Evolutionary conservation across 768 basidiomycete species (phyloP).

Genomic region (Macrolepiota albuminosa): DNA sequence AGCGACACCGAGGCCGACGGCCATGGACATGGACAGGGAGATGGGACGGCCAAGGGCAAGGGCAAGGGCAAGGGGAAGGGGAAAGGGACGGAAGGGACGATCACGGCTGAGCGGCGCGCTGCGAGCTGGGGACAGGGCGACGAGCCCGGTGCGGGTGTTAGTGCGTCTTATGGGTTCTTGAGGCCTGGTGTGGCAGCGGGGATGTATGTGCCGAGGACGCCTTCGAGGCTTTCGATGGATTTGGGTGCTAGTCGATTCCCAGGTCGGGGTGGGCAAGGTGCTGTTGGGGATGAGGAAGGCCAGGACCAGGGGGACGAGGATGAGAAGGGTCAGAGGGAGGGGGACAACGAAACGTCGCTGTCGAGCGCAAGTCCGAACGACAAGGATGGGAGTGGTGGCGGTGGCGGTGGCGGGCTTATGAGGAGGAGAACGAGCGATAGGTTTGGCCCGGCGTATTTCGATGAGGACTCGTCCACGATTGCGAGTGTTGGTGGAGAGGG

Average conservation of each 20-base stretch:
- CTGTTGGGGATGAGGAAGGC: background rate
- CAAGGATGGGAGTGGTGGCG: conserved; percentile 1
- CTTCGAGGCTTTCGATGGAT: conserved; percentile 12
- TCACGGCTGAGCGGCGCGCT: conserved; percentile 50
- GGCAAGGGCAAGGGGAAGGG: background rate
- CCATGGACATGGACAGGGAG: background rate
- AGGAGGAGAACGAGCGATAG: background rate
- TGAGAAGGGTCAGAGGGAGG: background rate
- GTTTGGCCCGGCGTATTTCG: conserved; percentile 27
- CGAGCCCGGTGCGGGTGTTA: conserved; percentile 28
- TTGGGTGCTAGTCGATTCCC: background rate
- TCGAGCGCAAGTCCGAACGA: background rate
- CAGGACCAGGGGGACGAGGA: background rate
- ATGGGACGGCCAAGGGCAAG: no score
- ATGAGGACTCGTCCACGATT: conserved; percentile 49
- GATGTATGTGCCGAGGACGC: conserved; percentile 14
- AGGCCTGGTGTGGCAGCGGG: conserved; percentile 32
- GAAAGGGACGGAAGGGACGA: conserved; percentile 5
- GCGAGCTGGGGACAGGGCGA: conserved; percentile 61
- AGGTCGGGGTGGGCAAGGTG: no score
- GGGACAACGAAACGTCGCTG: background rate
- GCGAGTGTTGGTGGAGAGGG: conserved; percentile 31
- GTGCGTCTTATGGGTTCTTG: conserved; percentile 37
- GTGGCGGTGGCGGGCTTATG: background rate
- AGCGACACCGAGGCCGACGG: no score